Evolutionary conservation across 2,329 filamentous ascomycete genomes (phyloP), one percentile per base, ranked within the genome.

Genomic region (Zasmidium citrigriseum): DNA sequence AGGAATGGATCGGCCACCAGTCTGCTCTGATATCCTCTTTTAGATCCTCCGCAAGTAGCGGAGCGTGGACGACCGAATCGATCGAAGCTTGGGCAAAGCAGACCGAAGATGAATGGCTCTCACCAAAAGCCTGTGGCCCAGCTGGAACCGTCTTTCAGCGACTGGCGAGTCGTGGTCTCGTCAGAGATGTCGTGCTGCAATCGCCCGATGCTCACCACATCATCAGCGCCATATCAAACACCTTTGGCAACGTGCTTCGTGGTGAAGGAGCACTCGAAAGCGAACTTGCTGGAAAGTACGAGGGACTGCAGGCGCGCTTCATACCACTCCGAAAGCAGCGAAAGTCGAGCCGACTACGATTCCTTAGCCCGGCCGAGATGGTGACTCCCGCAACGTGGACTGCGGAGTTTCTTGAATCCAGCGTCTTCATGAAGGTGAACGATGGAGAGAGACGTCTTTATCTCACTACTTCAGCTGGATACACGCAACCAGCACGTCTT

Each of bases 291-390:
- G 72, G 72, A 3, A 77, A 77, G 44, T 86, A 82, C 53, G 76
- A 87, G 20, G 89, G 86, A 4, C 78, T 93, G 18, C 81, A 83
- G 54, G 86, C 88, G 46, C 75, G 83, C 0, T 91, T 89, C 82
- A 82, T 93, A n/a, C 90, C 90, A 4, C 77, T 93, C 18, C 84
- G 89, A 52, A 93, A 93, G 71, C 77, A 91, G 2, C 85, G 89
- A 69, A 91, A 89, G 68, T 88, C 91, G 57, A 87, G 87, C 0
- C 83, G 86, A 23, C 80, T 93, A 5, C 84, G 86, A 1, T 92
- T 92, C 65, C 78, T 93, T 11, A 83, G 83, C 4, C 86, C 85
- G 1, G 79, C 85, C 1, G 90, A 93, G 71, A 89, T 93, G 85
- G 75, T 89, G 38, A 91, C 87, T 0, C 85, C 89, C 0, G 83